Conservation (phyloP, 441 rosid genomes). For the Eruca vesicaria region DNA sequence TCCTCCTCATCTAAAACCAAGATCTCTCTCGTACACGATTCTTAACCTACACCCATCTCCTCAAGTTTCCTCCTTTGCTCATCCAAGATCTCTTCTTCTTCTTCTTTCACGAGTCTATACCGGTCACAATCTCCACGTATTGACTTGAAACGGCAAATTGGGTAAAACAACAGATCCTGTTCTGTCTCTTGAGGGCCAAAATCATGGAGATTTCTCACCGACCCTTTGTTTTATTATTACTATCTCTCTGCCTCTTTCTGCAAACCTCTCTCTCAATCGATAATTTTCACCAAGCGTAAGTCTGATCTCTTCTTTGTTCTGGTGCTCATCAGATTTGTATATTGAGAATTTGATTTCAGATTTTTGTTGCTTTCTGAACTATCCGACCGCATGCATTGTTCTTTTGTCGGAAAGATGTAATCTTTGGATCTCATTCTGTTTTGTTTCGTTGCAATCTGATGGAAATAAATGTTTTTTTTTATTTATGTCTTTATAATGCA, state of each 20-base stretch:
- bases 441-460: constrained; percentile 16
- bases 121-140: constrained; percentile 9
- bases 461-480: neutral
- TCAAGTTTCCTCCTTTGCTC: constrained; percentile 24
- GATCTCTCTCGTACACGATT: constrained; percentile 41
- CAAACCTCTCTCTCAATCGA: constrained; percentile 61
- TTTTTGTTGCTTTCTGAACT: neutral
- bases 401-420: neutral
- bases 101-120: constrained; percentile 4
- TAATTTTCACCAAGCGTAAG: constrained; percentile 81
- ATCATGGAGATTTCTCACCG: constrained; percentile 51
- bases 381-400: constrained; percentile 1
- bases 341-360: neutral
- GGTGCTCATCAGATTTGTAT: constrained; percentile 9
- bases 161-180: constrained; percentile 22
- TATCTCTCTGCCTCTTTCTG: constrained; percentile 45
- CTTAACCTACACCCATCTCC: constrained; percentile 52
- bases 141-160: constrained; percentile 20
- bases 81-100: constrained; percentile 46
- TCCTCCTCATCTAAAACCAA: constrained; percentile 22
- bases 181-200: constrained; percentile 1
- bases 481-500: neutral
- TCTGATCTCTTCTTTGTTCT: constrained; percentile 12
- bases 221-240: constrained; percentile 33
- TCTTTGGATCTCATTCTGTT: constrained; percentile 23